Percentiles rank a stretch among this genome's conserved stretches.
These are phyloP conservation scores for Dysphania ambrosioides DNA, from an alignment of 148 eudicot species.

Conservation along the genomic window DNA sequence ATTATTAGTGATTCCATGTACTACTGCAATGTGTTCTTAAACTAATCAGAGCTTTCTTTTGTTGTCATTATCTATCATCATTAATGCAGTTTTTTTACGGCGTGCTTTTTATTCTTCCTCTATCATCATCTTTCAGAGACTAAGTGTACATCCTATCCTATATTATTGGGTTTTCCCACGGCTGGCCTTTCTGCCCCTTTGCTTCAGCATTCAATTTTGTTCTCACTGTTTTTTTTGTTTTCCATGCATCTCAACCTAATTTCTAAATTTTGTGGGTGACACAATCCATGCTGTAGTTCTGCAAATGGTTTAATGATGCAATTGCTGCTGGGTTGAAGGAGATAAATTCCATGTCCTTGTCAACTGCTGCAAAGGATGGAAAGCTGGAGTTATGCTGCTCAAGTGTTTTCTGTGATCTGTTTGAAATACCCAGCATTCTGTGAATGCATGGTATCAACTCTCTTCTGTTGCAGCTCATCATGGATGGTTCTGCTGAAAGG, in stretches of 20 bases:
- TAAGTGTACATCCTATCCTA: too few species aligned
- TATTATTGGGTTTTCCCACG: too few species aligned
- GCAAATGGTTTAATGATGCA: conserved; percentile 97
- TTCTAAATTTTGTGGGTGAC: neutral
- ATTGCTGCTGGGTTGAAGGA: conserved; percentile 82
- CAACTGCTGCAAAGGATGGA: conserved; percentile 74
- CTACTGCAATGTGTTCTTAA: neutral
- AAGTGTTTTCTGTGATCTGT: conserved; percentile 6
- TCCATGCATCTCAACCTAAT: neutral
- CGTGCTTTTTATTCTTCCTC: neutral
- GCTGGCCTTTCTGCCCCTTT: too few species aligned
- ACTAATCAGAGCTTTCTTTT: neutral
- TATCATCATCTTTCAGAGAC: too few species aligned
- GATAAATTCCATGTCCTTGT: conserved; percentile 97
- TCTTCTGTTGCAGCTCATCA: conserved; percentile 69
- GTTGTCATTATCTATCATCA: neutral
- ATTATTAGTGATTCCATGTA: neutral
- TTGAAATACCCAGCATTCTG: neutral
- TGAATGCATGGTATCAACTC: neutral
- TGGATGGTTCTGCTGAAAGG: conserved; percentile 94
- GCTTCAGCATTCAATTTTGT: neutral
- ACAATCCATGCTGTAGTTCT: conserved; percentile 55
- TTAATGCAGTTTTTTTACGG: too few species aligned
- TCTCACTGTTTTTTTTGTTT: neutral
- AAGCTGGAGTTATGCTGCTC: conserved; percentile 50